A percentile compares a stretch with the other conserved stretches of the same genome.
Conservation (phyloP, 73 alveolate genomes). For the Tetrahymena elliotti region DNA sequence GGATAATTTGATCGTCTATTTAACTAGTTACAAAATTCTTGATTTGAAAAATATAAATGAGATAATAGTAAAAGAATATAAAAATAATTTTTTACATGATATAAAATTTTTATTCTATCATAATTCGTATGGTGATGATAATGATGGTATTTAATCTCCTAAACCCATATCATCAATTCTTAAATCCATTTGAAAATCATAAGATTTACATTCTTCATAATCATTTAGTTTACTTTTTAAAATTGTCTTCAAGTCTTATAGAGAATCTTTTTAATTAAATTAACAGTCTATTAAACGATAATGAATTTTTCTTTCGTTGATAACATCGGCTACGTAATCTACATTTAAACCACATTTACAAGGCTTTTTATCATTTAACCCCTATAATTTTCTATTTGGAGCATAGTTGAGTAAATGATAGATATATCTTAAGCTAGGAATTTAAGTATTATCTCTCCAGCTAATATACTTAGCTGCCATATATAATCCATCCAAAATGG, state of each 20-base stretch:
- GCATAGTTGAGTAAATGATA: constrained; percentile 85
- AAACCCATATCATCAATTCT: constrained; percentile 24
- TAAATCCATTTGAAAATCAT: constrained; percentile 2
- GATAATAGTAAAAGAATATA: too few species aligned
- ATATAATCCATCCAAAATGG: constrained; percentile 79
- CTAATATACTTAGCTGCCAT: constrained; percentile 60
- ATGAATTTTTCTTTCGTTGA: constrained; percentile 18
- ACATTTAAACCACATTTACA: constrained; percentile 13
- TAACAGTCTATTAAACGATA: constrained; percentile 7
- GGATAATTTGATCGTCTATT: too few species aligned
- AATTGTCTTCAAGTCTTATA: constrained; percentile 8
- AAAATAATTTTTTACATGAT: too few species aligned
- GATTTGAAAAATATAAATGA: too few species aligned
- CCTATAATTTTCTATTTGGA: constrained; percentile 61
- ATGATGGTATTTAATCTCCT: neutral
- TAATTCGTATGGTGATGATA: neutral
- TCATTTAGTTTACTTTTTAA: constrained; percentile 16
- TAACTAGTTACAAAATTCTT: too few species aligned
- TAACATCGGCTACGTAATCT: constrained; percentile 27
- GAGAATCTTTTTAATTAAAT: neutral
- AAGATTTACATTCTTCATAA: constrained; percentile 14
- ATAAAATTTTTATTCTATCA: too few species aligned
- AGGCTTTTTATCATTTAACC: neutral
- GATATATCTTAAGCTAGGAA: constrained; percentile 63
- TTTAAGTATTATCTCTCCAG: constrained; percentile 70